Percentiles rank a stretch among this genome's conserved stretches.
Evolutionary conservation across 768 basidiomycete genomes (phyloP).

Genomic region (Lentinus brumalis): DNA sequence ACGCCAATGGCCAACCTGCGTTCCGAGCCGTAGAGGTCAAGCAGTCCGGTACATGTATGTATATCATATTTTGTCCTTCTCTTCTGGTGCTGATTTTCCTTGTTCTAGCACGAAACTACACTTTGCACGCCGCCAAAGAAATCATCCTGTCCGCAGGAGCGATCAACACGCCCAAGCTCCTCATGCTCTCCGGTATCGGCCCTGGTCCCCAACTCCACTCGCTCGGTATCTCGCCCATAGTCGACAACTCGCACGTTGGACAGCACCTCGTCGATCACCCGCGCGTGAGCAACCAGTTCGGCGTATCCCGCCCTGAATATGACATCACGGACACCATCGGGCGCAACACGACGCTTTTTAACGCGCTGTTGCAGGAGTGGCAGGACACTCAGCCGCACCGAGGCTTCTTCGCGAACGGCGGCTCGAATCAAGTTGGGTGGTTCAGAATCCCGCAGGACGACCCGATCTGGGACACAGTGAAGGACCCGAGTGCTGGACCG

Average conservation of each 20-base stretch:
- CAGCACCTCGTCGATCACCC: constrained; percentile 33
- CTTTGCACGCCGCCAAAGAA: constrained; percentile 22
- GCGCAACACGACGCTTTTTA: constrained; percentile 13
- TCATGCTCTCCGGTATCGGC: constrained; percentile 35
- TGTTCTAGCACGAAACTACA: not conserved
- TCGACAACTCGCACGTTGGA: constrained; percentile 31
- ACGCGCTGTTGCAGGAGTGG: constrained; percentile 16
- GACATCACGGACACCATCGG: constrained; percentile 15
- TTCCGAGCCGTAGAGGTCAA: constrained; percentile 14
- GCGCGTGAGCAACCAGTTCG: constrained; percentile 19
- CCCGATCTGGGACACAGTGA: not conserved
- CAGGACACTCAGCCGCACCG: not conserved
- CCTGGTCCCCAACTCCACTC: constrained; percentile 18
- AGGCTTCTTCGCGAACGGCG: constrained; percentile 11
- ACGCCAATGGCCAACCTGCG: not conserved
- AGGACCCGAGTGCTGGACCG: constrained; percentile 19
- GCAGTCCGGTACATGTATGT: constrained; percentile 6
- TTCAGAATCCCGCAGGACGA: constrained; percentile 9
- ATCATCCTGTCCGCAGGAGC: constrained; percentile 29
- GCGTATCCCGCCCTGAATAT: constrained; percentile 7
- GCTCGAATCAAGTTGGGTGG: constrained; percentile 12
- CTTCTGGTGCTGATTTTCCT: not conserved
- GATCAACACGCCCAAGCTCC: constrained; percentile 24
- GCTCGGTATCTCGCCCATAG: constrained; percentile 23
- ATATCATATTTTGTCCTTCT: not conserved